A percentile compares a stretch with the other conserved stretches of the same genome.
Conservation (phyloP, 768 basidiomycete genomes). For the Cystobasidiopsis lactophilus region DNA sequence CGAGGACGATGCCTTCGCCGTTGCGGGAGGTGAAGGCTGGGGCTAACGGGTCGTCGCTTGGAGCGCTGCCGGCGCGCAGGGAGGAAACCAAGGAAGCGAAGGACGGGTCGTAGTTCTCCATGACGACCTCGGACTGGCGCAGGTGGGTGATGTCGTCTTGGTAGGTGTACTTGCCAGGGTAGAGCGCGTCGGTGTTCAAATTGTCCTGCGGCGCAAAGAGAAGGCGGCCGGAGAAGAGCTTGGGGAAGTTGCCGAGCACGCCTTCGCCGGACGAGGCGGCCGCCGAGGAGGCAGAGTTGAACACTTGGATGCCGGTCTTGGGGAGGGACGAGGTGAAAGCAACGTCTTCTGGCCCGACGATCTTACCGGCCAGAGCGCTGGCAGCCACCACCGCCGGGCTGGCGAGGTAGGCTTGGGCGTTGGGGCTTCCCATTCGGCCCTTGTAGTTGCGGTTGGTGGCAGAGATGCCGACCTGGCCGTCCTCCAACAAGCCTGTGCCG, state of each 20-base stretch:
- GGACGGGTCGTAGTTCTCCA: constrained; percentile 93
- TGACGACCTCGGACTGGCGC: constrained; percentile 82
- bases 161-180: constrained; percentile 97
- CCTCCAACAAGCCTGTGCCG: constrained; percentile 73
- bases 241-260: constrained; percentile 61
- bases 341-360: constrained; percentile 54
- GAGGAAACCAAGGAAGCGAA: constrained; percentile 42
- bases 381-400: constrained; percentile 95
- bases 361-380: constrained; percentile 76
- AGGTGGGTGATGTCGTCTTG: constrained; percentile 95
- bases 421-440: constrained; percentile 91
- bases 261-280: constrained; percentile 32
- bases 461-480: constrained; percentile 86
- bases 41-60: constrained; percentile 7
- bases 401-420: constrained; percentile 83
- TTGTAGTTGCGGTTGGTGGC: constrained; percentile 99
- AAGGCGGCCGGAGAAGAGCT: constrained; percentile 57
- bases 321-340: constrained; percentile 30
- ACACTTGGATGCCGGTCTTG: constrained; percentile 23
- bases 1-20: constrained; percentile 45
- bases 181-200: constrained; percentile 91
- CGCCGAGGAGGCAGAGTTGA: constrained; percentile 21
- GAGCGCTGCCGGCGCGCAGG: constrained; percentile 19
- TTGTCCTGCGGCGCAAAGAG: constrained; percentile 92
- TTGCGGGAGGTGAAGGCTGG: constrained; percentile 7